These are phyloP conservation scores for Rhodotorula sp. DNA, from an alignment of 1,284 basidiomycete genomes.

Conservation along the genomic window DNA sequence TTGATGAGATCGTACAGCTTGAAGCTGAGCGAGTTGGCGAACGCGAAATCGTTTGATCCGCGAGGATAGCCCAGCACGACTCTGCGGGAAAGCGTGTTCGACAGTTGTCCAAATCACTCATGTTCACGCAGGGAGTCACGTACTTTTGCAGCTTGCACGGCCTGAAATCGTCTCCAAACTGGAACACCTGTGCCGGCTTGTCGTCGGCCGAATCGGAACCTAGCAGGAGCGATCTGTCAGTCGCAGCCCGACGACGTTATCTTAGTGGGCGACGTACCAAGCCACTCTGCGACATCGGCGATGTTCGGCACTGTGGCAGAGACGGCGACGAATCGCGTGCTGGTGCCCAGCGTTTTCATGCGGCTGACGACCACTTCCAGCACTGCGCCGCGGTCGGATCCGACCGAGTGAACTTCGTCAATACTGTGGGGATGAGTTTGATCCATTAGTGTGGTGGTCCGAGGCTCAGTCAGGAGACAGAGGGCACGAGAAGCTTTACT, in stretches of 20 bases:
- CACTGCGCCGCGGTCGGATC: conserved; percentile 83
- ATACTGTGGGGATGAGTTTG: conserved; percentile 52
- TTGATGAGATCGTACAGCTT: conserved; percentile 70
- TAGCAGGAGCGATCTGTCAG: background rate
- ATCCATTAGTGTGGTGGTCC: background rate
- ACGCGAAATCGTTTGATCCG: conserved; percentile 72
- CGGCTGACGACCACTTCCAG: conserved; percentile 89
- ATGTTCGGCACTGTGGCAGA: conserved; percentile 95
- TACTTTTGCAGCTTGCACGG: conserved; percentile 76
- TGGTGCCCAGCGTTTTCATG: conserved; percentile 70
- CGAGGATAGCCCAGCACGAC: conserved; percentile 53
- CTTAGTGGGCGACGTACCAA: conserved; percentile 55
- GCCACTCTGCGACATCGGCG: conserved; percentile 84
- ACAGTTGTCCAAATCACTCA: background rate
- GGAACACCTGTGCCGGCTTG: conserved; percentile 65
- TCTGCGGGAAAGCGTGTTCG: conserved; percentile 16
- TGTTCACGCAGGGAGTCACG: conserved; percentile 53
- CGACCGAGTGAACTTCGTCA: conserved; percentile 90
- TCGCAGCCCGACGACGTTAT: no score
- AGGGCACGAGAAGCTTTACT: background rate
- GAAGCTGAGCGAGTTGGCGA: conserved; percentile 69
- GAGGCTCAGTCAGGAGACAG: conserved; percentile 3
- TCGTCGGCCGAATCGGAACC: background rate
- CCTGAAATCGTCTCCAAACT: conserved; percentile 86
- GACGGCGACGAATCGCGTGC: conserved; percentile 63